Evolutionary conservation across 805 yeast species (phyloP).

Genomic region (Starmerella potacharoeniae): DNA sequence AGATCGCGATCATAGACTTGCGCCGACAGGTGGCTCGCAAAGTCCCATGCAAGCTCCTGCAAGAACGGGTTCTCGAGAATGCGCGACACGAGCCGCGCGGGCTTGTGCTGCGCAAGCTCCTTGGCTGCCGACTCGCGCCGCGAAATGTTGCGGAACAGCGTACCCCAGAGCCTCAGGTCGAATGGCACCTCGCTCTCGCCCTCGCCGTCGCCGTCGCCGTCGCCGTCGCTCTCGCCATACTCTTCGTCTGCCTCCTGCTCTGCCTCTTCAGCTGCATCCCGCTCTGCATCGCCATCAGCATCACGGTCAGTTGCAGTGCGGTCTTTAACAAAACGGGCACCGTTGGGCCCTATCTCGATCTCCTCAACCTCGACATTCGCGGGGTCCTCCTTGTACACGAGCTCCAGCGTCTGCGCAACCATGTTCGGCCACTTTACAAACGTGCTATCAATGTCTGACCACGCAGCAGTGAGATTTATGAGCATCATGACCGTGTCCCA

Average conservation of each 20-base stretch:
- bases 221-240: constrained; percentile 1
- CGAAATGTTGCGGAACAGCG: constrained; percentile 15
- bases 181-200: neutral
- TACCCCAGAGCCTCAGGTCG: constrained; percentile 11
- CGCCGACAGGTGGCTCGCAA: constrained; percentile 2
- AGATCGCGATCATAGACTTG: constrained; percentile 7
- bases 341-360: neutral
- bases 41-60: constrained; percentile 6
- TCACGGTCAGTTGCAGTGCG: too few relatives aligned
- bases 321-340: too few relatives aligned
- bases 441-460: constrained; percentile 2
- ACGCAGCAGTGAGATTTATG: constrained; percentile 13
- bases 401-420: constrained; percentile 7
- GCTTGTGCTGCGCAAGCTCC: constrained; percentile 2
- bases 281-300: neutral
- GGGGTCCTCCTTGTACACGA: constrained; percentile 10
- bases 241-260: neutral
- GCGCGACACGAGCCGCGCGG: constrained; percentile 3
- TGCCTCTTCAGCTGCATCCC: neutral
- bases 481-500: constrained; percentile 17
- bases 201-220: neutral
- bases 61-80: neutral
- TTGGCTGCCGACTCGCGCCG: constrained; percentile 7
- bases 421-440: constrained; percentile 15
- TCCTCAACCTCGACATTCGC: neutral